Evolutionary conservation across 805 yeast species (phyloP), one percentile per base, ranked within the genome.

Genomic region (Jamesozyma lodderae): DNA sequence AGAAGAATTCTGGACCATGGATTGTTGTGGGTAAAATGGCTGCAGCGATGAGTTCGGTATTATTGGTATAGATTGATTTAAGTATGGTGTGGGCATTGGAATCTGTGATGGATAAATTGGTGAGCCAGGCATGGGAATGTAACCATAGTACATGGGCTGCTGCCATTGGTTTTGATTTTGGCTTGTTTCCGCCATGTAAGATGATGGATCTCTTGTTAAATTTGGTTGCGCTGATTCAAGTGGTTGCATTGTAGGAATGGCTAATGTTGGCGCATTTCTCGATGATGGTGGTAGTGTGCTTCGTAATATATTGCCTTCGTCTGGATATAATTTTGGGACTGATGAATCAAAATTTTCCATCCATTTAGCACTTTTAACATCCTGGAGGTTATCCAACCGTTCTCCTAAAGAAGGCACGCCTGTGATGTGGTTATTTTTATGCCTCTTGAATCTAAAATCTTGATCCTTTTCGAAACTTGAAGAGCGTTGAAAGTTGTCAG

Each of bases 301-400:
- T 6, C 11, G 7, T 22, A 6, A 23, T 23, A 7, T 4, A 16
- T 38, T 23, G 7, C 18, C 22, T 30, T 27, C 24, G 34, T 13
- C 27, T 31, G 40, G 30, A 21, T 11, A 4, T 16, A 28, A 17
- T n/a, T 21, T 29, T 7, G 48, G 44, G 28, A 43, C 36, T 3
- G 60, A 55, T 1, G 63, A 58, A 35, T 58, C 59, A 35, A 59
- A 59, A 40, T 55, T 56, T 21, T 57, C 62, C 21, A 59, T 45
- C 49, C 60, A 44, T 38, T 52, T 52, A 8, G 64, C 59, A 28
- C 45, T 47, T 28, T 45, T 45, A 10, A 50, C 42, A 38, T 51
- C 55, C 28, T 55, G 60, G 20, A 58, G 36, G 34, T 49, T 49
- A 37, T 55, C 61, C 17, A 58, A 37, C 33, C 59, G 22, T 36